These are phyloP conservation scores for Plectosphaerella cucumerina DNA, from an alignment of 2,329 filamentous ascomycete genomes.

Conservation along the genomic window DNA sequence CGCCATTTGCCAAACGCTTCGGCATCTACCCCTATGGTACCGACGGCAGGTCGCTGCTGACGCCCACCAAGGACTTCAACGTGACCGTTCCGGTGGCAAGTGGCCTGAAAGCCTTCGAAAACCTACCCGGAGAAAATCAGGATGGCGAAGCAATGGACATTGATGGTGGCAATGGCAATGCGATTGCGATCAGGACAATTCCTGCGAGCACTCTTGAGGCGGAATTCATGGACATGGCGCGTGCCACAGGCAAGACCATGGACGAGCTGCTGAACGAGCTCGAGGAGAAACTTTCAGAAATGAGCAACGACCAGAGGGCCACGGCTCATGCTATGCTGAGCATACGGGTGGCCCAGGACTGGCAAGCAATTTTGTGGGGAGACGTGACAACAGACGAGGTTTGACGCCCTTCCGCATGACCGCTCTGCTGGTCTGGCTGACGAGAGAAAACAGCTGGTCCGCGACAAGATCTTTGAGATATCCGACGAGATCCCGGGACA, in stretches of 20 bases:
- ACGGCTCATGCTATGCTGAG: background rate
- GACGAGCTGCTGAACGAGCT: constrained; percentile 11
- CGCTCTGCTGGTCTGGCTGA: no score
- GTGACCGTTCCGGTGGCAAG: no score
- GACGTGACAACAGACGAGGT: constrained; percentile 26
- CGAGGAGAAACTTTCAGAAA: background rate
- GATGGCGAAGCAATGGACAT: no score
- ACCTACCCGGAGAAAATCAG: no score
- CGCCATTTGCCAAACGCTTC: constrained; percentile 21
- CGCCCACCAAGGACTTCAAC: constrained; percentile 15
- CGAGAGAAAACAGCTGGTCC: constrained; percentile 14
- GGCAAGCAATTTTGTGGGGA: constrained; percentile 23
- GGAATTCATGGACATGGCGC: constrained; percentile 12
- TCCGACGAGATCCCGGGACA: background rate
- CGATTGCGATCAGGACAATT: no score
- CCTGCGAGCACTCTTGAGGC: constrained; percentile 3
- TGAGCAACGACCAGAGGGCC: background rate
- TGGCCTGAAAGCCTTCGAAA: no score
- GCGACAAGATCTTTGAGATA: constrained; percentile 18
- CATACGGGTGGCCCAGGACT: constrained; percentile 22
- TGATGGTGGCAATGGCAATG: no score
- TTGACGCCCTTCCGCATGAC: background rate
- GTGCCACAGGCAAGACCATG: constrained; percentile 5
- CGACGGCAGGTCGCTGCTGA: constrained; percentile 25
- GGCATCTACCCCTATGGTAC: constrained; percentile 20